Evolutionary conservation across 306 rosid genomes (phyloP).

Genomic region (Hippophae rhamnoides): DNA sequence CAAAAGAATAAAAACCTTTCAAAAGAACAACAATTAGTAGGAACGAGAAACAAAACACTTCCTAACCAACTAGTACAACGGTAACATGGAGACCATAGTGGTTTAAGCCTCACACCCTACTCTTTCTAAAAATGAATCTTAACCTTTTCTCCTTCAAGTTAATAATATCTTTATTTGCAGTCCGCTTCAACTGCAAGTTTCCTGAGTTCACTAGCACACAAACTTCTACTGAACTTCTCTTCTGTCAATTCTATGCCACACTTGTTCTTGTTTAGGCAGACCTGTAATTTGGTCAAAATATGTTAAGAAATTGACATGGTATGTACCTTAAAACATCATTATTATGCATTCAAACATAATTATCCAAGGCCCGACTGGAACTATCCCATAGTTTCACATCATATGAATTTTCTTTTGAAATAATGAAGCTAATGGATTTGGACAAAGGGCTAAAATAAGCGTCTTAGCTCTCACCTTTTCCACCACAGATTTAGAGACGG

Average conservation of each 20-base stretch:
- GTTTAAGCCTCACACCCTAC: too few relatives aligned
- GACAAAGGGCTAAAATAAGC: neutral
- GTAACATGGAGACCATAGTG: too few relatives aligned
- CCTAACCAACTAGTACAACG: too few relatives aligned
- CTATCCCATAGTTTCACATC: neutral
- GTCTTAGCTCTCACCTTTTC: constrained; percentile 45
- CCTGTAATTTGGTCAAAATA: constrained; percentile 36
- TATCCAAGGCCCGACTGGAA: neutral
- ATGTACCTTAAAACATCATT: neutral
- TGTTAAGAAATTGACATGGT: neutral
- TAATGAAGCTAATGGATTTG: too few relatives aligned
- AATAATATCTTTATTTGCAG: constrained; percentile 35
- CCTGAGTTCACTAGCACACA: constrained; percentile 38
- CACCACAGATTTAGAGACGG: constrained; percentile 43
- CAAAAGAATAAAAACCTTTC: too few relatives aligned
- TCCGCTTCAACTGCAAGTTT: constrained; percentile 77
- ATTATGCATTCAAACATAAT: neutral
- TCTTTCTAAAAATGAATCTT: too few relatives aligned
- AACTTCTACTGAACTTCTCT: constrained; percentile 39
- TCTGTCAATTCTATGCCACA: constrained; percentile 45
- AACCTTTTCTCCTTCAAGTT: too few relatives aligned
- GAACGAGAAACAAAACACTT: too few relatives aligned
- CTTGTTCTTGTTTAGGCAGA: constrained; percentile 50
- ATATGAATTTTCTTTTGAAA: neutral
- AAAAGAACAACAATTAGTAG: too few relatives aligned